Base-by-base conservation (phyloP, 805 yeast genomes). In the Candida quercuum region DNA sequence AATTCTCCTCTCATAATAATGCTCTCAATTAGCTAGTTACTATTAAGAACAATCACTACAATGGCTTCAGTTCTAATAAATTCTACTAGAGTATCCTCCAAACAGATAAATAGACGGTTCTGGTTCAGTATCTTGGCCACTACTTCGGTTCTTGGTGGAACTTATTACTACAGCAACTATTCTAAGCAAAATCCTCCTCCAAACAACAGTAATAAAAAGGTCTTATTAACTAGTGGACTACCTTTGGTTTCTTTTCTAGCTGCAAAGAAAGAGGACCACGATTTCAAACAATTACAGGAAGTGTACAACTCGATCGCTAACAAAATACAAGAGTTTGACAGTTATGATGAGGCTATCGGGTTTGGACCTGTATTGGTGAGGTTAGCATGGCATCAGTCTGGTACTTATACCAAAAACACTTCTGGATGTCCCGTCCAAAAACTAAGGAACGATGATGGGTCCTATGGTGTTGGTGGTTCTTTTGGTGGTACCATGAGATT, bases 311-410 rank as follows among this genome's bases (percentile, higher is more conserved):
- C 78, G 46, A 86, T 76, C 71, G 96, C 81, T 25, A 56, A 54
- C 29, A 72, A 70, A 57, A 56, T 84, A 18, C 66, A 70, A 45
- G 85, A 78, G 8, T 65, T 69, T 15, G 72, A 67, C 37, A 72
- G 66, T 34, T 79, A 74, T 54, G 89, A 82, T 49, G 81, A 78
- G 46, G 78, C 76, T 26, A 76, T 80, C 19, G 81, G 79, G 4
- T 71, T 78, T 43, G 93, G 89, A 1, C 96, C 95, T 9, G 76
- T 81, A 13, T 64, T 86, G 28, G 76, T 86, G 18, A 76, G 95
- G 51, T 69, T 85, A 38, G 83, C 95, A 20, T 86, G 95, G 95
- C 95, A 86, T 57, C 74, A 81, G 25, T 74, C 86, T 40, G 95
- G 94, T n/a, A 84, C 93, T 15, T 87, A 69, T 59, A 86, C 85